phyloP scores from a whole-genome alignment of 139 green algal genomes.

The Astrephomene gubernaculifera region DNA sequence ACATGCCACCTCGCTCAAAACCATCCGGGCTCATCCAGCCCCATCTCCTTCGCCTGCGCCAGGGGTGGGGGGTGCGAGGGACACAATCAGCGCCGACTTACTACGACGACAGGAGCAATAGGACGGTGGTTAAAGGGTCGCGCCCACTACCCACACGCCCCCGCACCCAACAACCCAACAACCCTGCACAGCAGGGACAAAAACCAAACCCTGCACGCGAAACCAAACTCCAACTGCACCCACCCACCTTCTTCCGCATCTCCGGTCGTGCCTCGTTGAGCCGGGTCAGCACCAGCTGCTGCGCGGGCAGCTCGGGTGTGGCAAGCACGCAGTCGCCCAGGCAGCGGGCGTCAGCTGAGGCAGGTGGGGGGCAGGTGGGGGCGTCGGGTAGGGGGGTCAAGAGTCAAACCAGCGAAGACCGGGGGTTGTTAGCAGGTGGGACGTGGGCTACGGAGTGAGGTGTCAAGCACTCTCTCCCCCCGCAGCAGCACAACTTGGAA shows the following conservation, averaged over 20 bases:
- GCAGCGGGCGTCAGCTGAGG: not conserved
- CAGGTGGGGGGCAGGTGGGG: not conserved
- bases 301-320: not conserved
- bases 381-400: no score
- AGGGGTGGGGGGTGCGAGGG: not conserved
- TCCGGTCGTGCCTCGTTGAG: constrained; percentile 19
- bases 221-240: not conserved
- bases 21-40: constrained; percentile 35
- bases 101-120: not conserved
- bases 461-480: not conserved
- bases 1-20: no score
- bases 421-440: not conserved
- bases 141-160: not conserved
- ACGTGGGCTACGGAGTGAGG: not conserved
- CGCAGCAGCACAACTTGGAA: not conserved
- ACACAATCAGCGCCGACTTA: not conserved
- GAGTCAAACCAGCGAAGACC: not conserved
- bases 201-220: not conserved
- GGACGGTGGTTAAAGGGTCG: not conserved
- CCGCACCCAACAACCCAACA: no score
- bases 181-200: not conserved
- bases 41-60: constrained; percentile 37
- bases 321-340: constrained; percentile 22
- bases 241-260: constrained; percentile 18
- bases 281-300: not conserved